Conservation (phyloP, 2,329 filamentous ascomycete species). For the Amauroascus niger region DNA sequence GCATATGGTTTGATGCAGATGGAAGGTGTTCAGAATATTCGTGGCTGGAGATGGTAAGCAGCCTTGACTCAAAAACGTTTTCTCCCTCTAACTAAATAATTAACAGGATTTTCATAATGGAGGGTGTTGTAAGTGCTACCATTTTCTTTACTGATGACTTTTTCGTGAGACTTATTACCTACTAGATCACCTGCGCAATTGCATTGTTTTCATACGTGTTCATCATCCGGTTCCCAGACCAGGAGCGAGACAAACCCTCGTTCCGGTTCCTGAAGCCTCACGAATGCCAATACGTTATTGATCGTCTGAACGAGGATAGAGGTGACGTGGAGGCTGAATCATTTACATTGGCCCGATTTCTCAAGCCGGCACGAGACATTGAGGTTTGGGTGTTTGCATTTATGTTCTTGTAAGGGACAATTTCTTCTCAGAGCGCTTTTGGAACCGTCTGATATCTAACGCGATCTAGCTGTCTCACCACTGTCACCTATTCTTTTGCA, state of each 20-base stretch:
- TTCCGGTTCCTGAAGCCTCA: constrained; percentile 35
- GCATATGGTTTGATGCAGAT: constrained; percentile 29
- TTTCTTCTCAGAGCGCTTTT: background rate
- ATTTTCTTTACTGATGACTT: background rate
- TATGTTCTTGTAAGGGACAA: constrained; percentile 35
- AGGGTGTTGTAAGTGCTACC: constrained; percentile 14
- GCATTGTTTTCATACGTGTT: constrained; percentile 12
- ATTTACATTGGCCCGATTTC: constrained; percentile 36
- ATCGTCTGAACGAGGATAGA: constrained; percentile 40
- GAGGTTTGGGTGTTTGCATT: constrained; percentile 43
- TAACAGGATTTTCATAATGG: constrained; percentile 15
- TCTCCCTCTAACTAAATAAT: background rate
- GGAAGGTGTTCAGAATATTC: constrained; percentile 20
- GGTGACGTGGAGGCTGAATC: constrained; percentile 38
- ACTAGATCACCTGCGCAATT: constrained; percentile 12
- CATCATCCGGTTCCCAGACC: constrained; percentile 15
- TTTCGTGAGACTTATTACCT: background rate
- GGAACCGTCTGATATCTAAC: background rate
- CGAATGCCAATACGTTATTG: constrained; percentile 40
- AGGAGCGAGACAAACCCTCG: constrained; percentile 11
- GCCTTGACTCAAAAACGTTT: background rate
- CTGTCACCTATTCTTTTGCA: constrained; percentile 59
- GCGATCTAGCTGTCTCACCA: constrained; percentile 51
- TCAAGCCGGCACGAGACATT: constrained; percentile 35
- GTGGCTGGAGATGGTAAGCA: constrained; percentile 23